Conservation (phyloP, 2,329 filamentous ascomycete species). For the Grosmannia penicillata region DNA sequence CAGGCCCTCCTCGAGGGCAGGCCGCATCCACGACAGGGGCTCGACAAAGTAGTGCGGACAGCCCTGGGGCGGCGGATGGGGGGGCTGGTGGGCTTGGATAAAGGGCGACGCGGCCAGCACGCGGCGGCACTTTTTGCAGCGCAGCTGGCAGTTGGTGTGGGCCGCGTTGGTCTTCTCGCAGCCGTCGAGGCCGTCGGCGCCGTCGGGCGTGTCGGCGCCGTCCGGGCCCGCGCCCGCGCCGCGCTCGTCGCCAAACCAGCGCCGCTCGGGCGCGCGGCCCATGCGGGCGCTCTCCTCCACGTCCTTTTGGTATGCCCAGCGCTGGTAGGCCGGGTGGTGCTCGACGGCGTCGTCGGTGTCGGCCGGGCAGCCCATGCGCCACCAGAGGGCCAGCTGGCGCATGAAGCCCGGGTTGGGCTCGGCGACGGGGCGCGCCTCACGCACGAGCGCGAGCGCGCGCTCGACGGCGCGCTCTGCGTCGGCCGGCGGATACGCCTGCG, state of each 20-base stretch:
- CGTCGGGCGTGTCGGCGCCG: neutral
- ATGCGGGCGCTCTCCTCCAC: conserved; percentile 47
- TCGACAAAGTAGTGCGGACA: conserved; percentile 89
- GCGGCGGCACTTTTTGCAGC: conserved; percentile 83
- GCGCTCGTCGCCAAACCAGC: conserved; percentile 67
- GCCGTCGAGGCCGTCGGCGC: too few relatives aligned
- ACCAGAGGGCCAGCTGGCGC: conserved; percentile 74
- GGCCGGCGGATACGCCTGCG: conserved; percentile 19
- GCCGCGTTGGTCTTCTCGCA: neutral
- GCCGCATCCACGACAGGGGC: conserved; percentile 87
- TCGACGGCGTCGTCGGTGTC: conserved; percentile 39
- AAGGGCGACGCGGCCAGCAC: conserved; percentile 43
- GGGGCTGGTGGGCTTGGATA: conserved; percentile 43
- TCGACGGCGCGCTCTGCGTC: conserved; percentile 32
- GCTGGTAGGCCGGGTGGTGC: conserved; percentile 62
- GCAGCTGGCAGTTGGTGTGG: conserved; percentile 40
- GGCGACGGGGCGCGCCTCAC: conserved; percentile 57
- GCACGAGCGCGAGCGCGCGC: conserved; percentile 54
- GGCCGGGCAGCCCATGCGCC: conserved; percentile 68
- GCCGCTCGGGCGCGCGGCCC: conserved; percentile 65
- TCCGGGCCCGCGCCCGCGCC: conserved; percentile 24
- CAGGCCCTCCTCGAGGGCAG: conserved; percentile 63
- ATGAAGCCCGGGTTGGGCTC: conserved; percentile 90
- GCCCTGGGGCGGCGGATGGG: conserved; percentile 4
- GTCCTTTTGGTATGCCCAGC: conserved; percentile 44